Evolutionary conservation across 305 asterid species (phyloP).

Genomic region (Fraxinus albicans): DNA sequence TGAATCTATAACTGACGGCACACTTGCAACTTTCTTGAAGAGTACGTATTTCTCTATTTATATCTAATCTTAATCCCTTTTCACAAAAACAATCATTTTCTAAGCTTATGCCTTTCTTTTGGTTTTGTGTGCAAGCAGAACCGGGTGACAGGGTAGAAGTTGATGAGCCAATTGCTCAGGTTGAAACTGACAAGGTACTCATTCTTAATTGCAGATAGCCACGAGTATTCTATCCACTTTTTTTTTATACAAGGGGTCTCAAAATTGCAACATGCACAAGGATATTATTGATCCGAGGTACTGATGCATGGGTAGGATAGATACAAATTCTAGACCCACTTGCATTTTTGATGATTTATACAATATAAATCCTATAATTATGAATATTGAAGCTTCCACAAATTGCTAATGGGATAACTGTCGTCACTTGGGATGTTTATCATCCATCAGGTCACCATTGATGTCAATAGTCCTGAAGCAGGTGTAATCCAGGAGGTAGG

Average conservation of each 20-base stretch:
- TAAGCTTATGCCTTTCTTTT: slow-evolving; percentile 13
- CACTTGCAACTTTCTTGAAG: slow-evolving; percentile 85
- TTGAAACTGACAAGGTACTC: slow-evolving; percentile 97
- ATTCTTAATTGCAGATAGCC: neutral
- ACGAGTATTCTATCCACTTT: neutral
- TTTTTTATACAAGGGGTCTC: neutral
- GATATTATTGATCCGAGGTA: neutral
- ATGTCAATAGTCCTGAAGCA: slow-evolving; percentile 97
- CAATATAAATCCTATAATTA: neutral
- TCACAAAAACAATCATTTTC: slow-evolving; percentile 8
- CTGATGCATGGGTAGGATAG: neutral
- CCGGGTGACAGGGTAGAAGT: slow-evolving; percentile 90
- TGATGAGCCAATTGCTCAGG: slow-evolving; percentile 95
- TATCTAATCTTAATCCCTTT: slow-evolving; percentile 2
- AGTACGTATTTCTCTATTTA: slow-evolving; percentile 48
- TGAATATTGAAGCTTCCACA: neutral
- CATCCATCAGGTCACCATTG: slow-evolving; percentile 80
- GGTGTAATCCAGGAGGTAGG: slow-evolving; percentile 90
- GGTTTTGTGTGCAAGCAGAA: slow-evolving; percentile 44
- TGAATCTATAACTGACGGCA: slow-evolving; percentile 96
- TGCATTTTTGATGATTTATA: neutral
- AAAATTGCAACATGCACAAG: neutral
- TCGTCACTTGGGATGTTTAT: slow-evolving; percentile 24
- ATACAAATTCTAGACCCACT: neutral
- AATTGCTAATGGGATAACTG: slow-evolving; percentile 8